Conservation (phyloP, 2,329 filamentous ascomycete genomes). For the Fusarium albosuccineum region DNA sequence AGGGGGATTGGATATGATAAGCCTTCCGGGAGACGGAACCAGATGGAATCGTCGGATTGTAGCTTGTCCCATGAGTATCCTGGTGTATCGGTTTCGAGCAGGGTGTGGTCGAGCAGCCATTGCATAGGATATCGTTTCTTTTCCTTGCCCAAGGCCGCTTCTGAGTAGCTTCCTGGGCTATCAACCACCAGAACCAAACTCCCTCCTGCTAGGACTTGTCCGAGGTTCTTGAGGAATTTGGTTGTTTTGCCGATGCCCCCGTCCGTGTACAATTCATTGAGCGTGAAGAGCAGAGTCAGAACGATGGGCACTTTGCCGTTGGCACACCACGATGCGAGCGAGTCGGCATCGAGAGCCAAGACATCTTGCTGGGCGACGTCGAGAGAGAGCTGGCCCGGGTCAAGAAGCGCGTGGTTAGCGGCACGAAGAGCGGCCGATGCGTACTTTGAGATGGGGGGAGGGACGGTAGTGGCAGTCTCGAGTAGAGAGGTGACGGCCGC, state of each 20-base stretch:
- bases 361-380: conserved; percentile 64
- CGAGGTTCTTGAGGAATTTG: conserved; percentile 78
- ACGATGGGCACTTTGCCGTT: conserved; percentile 60
- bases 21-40: conserved; percentile 80
- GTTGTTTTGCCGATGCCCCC: conserved; percentile 82
- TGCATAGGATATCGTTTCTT: conserved; percentile 88
- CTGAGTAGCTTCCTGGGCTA: conserved; percentile 93
- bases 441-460: conserved; percentile 65
- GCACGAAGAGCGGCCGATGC: conserved; percentile 62
- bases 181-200: conserved; percentile 88
- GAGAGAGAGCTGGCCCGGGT: conserved; percentile 53
- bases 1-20: conserved; percentile 85
- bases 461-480: conserved; percentile 65
- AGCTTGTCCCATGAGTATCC: conserved; percentile 78
- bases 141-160: conserved; percentile 75
- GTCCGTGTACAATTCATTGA: conserved; percentile 92
- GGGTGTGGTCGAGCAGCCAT: conserved; percentile 87
- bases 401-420: conserved; percentile 60
- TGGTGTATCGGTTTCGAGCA: conserved; percentile 64
- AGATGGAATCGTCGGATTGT: conserved; percentile 80
- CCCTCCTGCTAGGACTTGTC: conserved; percentile 66
- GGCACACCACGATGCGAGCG: conserved; percentile 51
- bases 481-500: conserved; percentile 70
- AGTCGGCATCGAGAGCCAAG: conserved; percentile 55
- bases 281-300: conserved; percentile 89